A percentile compares a stretch with the other conserved stretches of the same genome.
Evolutionary conservation across 257 asterid species (phyloP).

Genomic region (Petunia axillaris): DNA sequence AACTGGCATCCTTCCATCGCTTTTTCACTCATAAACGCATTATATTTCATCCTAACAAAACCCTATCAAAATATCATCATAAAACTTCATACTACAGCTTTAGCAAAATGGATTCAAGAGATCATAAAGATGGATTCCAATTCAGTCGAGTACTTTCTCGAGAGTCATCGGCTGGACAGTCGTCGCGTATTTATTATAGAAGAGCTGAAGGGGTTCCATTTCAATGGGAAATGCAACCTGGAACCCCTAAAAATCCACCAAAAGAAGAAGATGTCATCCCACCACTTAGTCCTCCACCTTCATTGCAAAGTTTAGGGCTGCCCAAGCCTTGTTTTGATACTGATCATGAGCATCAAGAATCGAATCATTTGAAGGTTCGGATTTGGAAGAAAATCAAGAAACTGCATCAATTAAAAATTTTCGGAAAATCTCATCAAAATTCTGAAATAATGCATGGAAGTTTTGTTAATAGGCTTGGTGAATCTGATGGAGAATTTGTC

Average conservation of each 20-base stretch:
- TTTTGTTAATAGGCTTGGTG: slow-evolving; percentile 38
- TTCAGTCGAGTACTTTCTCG: slow-evolving; percentile 50
- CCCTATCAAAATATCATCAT: slow-evolving; percentile 3
- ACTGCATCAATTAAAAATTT: neutral
- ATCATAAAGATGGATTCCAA: slow-evolving; percentile 41
- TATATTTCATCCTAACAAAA: too few species aligned
- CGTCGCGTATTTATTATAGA: slow-evolving; percentile 57
- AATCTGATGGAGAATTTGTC: slow-evolving; percentile 45
- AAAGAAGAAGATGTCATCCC: slow-evolving; percentile 48
- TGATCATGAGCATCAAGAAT: slow-evolving; percentile 17
- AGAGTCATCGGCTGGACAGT: slow-evolving; percentile 52
- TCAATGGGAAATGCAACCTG: slow-evolving; percentile 79
- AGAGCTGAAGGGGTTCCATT: slow-evolving; percentile 70
- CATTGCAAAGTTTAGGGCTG: slow-evolving; percentile 51
- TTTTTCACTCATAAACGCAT: neutral
- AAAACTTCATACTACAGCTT: too few species aligned
- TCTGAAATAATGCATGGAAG: slow-evolving; percentile 18
- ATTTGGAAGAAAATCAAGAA: slow-evolving; percentile 34
- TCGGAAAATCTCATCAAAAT: slow-evolving; percentile 2
- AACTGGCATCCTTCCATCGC: neutral
- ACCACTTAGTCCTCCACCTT: slow-evolving; percentile 72
- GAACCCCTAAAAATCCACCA: slow-evolving; percentile 59
- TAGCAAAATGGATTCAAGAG: slow-evolving; percentile 33
- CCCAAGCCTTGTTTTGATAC: slow-evolving; percentile 52
- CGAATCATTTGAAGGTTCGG: slow-evolving; percentile 32